Evolutionary conservation across 208 protist species (phyloP), one percentile per base, ranked within the genome.

Genomic region (Jaenimonas drosophilae): DNA sequence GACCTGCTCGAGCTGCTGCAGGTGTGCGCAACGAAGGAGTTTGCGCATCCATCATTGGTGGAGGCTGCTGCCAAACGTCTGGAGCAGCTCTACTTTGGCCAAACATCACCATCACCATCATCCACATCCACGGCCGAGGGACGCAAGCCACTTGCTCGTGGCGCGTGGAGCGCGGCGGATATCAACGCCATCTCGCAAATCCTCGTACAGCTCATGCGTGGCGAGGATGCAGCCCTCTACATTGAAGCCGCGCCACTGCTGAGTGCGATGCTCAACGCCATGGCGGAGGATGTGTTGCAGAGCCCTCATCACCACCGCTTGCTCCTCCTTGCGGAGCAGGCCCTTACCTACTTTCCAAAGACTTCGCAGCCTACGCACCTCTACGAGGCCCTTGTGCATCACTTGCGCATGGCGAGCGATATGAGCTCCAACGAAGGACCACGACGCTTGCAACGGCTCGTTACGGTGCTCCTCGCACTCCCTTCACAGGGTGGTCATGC

Each of bases 1-100:
- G 64, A 66, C 46, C 56, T 89, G 25, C 46, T 63, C 30, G 70
- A 79, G 17, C 59, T 89, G 47, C 39, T 89, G 37, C 60, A 60
- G 20, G 76, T 76, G 58, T 89, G 80, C 44, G 75, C 78, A 47
- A 51, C 39, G 24, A 64, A 57, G 16, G 53, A 68, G 20, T 54
- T 85, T 37, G 85, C 85, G 80, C 70, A 79, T 24, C 30, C 62
- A 0, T 52, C 56, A 25, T 61, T 81, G 32, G 76, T 89, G 68
- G 54, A 81, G 21, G 64, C 68, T 0, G 49, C 48, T 0, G 55
- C 76, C 12, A 0, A 48, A 25, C 70, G 75, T 24, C 44, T 89
- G 2, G 14, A 59, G 1, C 38, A 48, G 34, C 49, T 89, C 4
- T 73, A 76, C 42, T 70, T 73, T 39, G 47, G 54, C n/a, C n/a